Conservation (phyloP, 176 grass and related monocot genomes). For the Carex pumila region DNA sequence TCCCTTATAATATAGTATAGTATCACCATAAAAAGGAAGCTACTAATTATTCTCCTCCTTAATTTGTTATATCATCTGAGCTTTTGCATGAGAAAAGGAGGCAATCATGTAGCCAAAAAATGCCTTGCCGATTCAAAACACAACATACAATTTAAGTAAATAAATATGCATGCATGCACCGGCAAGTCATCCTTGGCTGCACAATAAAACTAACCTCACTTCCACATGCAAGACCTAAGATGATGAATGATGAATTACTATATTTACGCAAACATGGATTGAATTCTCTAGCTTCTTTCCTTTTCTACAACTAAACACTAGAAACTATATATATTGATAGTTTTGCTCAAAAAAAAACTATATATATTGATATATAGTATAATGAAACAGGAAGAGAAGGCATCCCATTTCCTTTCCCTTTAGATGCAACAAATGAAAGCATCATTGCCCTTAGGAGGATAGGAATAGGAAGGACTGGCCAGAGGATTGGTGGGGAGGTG, state of each 20-base stretch:
- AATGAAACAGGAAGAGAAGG: neutral
- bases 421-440: constrained; percentile 11
- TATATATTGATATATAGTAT: neutral
- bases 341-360: no score
- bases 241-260: constrained; percentile 8
- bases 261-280: neutral
- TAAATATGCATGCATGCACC: neutral
- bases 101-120: constrained; percentile 62
- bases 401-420: neutral
- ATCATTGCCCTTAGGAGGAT: constrained; percentile 24
- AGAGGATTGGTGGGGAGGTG: neutral
- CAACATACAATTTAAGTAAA: no score
- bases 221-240: constrained; percentile 57
- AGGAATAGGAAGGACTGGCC: neutral
- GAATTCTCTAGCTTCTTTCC: neutral
- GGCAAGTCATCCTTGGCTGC: constrained; percentile 99
- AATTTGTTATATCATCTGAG: constrained; percentile 39
- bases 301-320: neutral
- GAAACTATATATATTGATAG: no score
- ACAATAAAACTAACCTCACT: constrained; percentile 47
- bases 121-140: constrained; percentile 41
- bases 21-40: neutral
- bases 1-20: neutral
- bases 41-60: neutral
- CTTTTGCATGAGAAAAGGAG: constrained; percentile 75